Base-by-base conservation (phyloP, 495 filamentous ascomycete species). In the Neurospora sp. region DNA sequence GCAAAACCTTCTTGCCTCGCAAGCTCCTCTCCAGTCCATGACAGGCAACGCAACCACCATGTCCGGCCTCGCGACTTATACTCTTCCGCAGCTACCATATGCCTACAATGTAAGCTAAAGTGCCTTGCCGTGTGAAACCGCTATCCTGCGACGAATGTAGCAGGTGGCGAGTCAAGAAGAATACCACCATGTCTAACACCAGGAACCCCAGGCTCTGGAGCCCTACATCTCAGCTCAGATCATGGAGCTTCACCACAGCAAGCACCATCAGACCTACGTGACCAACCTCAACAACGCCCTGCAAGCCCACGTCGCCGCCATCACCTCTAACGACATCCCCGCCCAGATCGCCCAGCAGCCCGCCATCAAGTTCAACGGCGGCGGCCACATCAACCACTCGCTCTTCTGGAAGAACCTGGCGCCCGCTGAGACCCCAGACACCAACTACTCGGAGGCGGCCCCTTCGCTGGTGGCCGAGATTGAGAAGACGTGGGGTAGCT, bases 361-460 rank as follows among this genome's bases (percentile, higher is more conserved):
- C 28, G 79, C 89, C 74, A 92, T 97, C 87, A 93, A 92, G 82
- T 97, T 97, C 89, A 90, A 96, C 84, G 94, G 92, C 70, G 94
- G 93, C 79, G 94, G 94, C 70, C 94, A 97, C 85, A 86, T 95
- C 82, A 97, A 97, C 85, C 94, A 97, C 86, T 88, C 89, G 38
- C 88, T 97, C 31, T 97, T 97, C 86, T 97, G 94, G 94, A 90
- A 94, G 87, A 96, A 96, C 84, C 82, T 97, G 71, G 91, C 93
- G 6, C 94, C 94, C 15, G 88, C 90, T 71, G 85, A 77, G 72
- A 82, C 84, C 62, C 86, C 88, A 19, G 92, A 92, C 75, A 90
- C 91, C 73, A 89, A 90, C 77, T 19, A 66, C 54, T 83, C 89
- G 28, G 84, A 79, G 2, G 85, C 90, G 0, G 88, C 86, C 1